Percentiles rank a stretch among this genome's conserved stretches.
phyloP scores from a whole-genome alignment of 108 stramenopile species.

The Cyclotella baltica region DNA sequence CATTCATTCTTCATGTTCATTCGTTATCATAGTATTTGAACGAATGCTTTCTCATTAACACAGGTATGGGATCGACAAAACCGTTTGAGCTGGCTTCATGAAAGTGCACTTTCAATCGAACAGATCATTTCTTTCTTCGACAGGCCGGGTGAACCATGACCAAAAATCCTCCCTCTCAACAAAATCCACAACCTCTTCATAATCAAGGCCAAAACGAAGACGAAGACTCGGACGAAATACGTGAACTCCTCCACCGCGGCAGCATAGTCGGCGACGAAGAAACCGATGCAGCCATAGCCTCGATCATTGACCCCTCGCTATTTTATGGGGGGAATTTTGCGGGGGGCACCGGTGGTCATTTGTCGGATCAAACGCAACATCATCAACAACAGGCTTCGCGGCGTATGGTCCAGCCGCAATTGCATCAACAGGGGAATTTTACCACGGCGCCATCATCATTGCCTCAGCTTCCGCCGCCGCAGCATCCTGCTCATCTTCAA shows the following conservation, averaged over 20 bases:
- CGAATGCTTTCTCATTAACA: too few relatives aligned
- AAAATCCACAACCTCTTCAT: neutral
- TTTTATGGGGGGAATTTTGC: too few relatives aligned
- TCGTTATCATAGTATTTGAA: too few relatives aligned
- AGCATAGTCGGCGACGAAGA: neutral
- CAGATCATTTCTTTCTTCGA: too few relatives aligned
- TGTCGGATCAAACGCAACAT: neutral
- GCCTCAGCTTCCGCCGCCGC: neutral
- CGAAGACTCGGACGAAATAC: constrained; percentile 5
- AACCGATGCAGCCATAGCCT: constrained; percentile 1
- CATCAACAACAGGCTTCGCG: neutral
- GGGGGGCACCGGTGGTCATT: too few relatives aligned
- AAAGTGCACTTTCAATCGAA: too few relatives aligned
- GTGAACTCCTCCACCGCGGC: neutral
- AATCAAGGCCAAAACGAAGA: neutral
- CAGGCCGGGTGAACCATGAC: too few relatives aligned
- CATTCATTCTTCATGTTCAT: too few relatives aligned
- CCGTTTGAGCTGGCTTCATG: too few relatives aligned
- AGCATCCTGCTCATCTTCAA: neutral
- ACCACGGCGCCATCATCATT: neutral
- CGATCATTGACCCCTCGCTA: neutral
- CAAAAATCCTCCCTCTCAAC: neutral
- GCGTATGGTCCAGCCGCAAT: neutral
- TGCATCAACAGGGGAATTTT: constrained; percentile 2
- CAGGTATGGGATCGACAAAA: too few relatives aligned